A percentile compares a stretch with the other conserved stretches of the same genome.
Conservation (phyloP, 208 protist genomes). For the Acanthamoeba lenticulata region DNA sequence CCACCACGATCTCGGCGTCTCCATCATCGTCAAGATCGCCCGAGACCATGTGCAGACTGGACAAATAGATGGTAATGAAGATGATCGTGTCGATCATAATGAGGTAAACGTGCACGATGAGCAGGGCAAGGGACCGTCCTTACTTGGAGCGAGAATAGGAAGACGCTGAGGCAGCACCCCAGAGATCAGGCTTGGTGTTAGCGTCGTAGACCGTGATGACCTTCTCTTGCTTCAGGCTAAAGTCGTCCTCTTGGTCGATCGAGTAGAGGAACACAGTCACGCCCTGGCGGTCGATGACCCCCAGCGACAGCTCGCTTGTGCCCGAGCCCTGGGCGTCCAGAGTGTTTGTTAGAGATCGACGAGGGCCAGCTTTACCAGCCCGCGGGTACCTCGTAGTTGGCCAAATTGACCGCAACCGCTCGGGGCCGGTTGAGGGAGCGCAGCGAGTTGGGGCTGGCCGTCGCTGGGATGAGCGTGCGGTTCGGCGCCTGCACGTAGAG, state of each 20-base stretch:
- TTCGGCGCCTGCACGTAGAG: background rate
- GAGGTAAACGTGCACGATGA: no score
- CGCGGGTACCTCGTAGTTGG: background rate
- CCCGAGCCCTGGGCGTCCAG: background rate
- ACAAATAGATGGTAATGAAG: no score
- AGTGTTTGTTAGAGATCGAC: background rate
- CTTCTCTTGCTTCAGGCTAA: background rate
- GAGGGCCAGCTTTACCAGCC: background rate
- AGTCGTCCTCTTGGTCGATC: background rate
- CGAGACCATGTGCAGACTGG: background rate
- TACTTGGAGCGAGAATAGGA: background rate
- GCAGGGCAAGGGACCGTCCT: background rate
- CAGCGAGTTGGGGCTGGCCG: background rate
- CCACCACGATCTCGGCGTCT: background rate
- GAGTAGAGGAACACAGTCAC: background rate
- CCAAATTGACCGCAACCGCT: background rate
- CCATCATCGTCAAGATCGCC: background rate
- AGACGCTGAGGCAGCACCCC: background rate
- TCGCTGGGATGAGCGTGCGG: background rate
- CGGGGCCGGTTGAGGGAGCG: background rate
- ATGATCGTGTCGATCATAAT: no score
- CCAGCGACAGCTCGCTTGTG: background rate
- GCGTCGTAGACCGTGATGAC: background rate
- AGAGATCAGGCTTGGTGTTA: background rate
- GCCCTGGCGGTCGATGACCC: background rate